Evolutionary conservation across 371 early-diverging fungal species (phyloP).

Genomic region (Catenaria anguillulae): DNA sequence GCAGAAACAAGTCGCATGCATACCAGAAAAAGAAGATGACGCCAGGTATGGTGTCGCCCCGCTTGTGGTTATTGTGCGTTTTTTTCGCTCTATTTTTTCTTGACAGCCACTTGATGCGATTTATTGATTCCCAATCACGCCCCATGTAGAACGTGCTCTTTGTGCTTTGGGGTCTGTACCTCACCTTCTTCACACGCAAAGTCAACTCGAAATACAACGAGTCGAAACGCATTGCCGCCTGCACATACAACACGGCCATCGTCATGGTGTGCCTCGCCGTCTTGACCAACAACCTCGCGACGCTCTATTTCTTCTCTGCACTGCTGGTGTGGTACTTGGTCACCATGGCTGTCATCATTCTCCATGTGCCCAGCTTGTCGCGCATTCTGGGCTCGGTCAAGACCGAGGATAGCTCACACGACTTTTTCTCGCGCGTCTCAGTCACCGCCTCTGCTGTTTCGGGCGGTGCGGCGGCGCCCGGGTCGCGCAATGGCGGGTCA

Average conservation of each 20-base stretch:
- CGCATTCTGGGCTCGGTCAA: background rate
- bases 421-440: background rate
- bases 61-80: background rate
- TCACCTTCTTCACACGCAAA: background rate
- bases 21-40: too few relatives aligned
- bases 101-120: too few relatives aligned
- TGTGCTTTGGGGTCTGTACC: background rate
- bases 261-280: background rate
- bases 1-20: too few relatives aligned
- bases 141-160: background rate
- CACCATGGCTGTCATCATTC: background rate
- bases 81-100: background rate
- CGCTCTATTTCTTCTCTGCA: background rate
- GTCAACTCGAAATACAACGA: background rate
- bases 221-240: background rate
- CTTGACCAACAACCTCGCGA: background rate
- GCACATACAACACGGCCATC: background rate
- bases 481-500: too few relatives aligned
- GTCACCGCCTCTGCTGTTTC: background rate
- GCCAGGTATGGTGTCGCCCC: background rate
- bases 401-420: background rate
- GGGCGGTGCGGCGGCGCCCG: too few relatives aligned
- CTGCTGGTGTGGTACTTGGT: background rate
- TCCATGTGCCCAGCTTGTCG: background rate
- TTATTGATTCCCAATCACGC: too few relatives aligned